Evolutionary conservation across 306 rosid genomes (phyloP).

Genomic region (Vigna angularis): DNA sequence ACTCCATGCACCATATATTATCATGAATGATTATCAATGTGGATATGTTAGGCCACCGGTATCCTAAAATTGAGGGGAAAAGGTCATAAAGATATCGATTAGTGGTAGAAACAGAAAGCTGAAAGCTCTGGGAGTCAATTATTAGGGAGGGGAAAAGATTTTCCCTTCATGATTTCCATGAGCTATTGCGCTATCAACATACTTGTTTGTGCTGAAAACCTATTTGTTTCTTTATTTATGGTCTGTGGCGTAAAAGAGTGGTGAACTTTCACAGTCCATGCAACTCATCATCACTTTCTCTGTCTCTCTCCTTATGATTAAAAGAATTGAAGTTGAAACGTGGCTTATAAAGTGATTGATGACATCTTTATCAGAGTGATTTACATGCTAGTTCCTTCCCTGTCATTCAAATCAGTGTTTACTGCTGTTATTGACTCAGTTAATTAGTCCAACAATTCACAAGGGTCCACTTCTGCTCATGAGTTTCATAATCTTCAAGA

Average conservation of each 20-base stretch:
- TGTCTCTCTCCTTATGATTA: slow-evolving; percentile 30
- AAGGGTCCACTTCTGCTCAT: slow-evolving; percentile 50
- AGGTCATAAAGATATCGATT: slow-evolving; percentile 44
- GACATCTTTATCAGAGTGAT: not conserved
- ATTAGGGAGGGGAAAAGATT: slow-evolving; percentile 40
- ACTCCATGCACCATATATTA: slow-evolving; percentile 21
- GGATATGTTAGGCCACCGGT: slow-evolving; percentile 41
- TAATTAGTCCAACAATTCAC: slow-evolving; percentile 28
- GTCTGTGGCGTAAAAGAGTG: slow-evolving; percentile 35
- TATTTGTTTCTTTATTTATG: not conserved
- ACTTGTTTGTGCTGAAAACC: slow-evolving; percentile 63
- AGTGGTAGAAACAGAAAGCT: slow-evolving; percentile 45
- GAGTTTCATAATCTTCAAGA: slow-evolving; percentile 36
- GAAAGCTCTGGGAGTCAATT: slow-evolving; percentile 54
- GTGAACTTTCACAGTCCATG: slow-evolving; percentile 41
- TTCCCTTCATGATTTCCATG: slow-evolving; percentile 43
- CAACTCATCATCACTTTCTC: slow-evolving; percentile 58
- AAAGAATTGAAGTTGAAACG: slow-evolving; percentile 2
- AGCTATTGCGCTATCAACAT: slow-evolving; percentile 56
- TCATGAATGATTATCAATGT: slow-evolving; percentile 36
- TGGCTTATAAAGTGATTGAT: slow-evolving; percentile 7
- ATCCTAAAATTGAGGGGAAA: slow-evolving; percentile 64
- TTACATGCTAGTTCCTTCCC: slow-evolving; percentile 11
- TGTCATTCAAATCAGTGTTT: not conserved
- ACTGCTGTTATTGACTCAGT: not conserved